Base-by-base conservation (phyloP, 129 eudicot genomes). In the Deinandra increscens region DNA sequence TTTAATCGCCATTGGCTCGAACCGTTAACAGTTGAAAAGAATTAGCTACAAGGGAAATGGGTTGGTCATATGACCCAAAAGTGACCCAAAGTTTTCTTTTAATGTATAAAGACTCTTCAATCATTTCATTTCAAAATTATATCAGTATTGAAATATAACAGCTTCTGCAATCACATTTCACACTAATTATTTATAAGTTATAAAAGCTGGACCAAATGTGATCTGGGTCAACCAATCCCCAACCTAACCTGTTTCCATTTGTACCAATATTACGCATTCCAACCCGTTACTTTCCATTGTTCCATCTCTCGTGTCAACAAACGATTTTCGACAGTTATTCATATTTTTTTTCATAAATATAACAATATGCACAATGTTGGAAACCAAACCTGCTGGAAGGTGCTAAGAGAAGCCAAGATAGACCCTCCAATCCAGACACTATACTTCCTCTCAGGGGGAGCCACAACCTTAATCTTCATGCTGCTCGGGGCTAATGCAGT, bases 401-500 rank as follows among this genome's bases (percentile, higher is more conserved):
- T 84, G 64, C 85, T 84, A 41, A 84, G 85, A 67, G 89, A 81
- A 8, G 89, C 85, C 72, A 84, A 54, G 36, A 86, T 86, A 33
- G 92, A 86, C 54, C 92, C 92, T 75, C 92, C 92, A 7, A 86
- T 86, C 92, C 90, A 85, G 76, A 85, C 90, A 81, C 90, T 85
- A 68, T 85, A 85, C 76, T 85, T 85, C 75, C 90, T 82, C 82
- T 85, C 90, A 5, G 90, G 90, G 14, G 90, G 90, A 45, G 90
- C 90, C 7, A 85, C 90, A 77, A 86, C 92, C 84, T 86, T 86
- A 50, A 86, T 86, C 83, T 83, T 86, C 92, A 86, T 86, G 83
- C 92, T 86, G 64, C 88, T 83, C 0, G 92, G 92, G 53, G 92
- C 92, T 59, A 86, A 69, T 7, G 88, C 93, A 8, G 93, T 86